These are phyloP conservation scores for Chamaecyparis obtusa DNA, from an alignment of 75 land plant species.

Conservation along the genomic window DNA sequence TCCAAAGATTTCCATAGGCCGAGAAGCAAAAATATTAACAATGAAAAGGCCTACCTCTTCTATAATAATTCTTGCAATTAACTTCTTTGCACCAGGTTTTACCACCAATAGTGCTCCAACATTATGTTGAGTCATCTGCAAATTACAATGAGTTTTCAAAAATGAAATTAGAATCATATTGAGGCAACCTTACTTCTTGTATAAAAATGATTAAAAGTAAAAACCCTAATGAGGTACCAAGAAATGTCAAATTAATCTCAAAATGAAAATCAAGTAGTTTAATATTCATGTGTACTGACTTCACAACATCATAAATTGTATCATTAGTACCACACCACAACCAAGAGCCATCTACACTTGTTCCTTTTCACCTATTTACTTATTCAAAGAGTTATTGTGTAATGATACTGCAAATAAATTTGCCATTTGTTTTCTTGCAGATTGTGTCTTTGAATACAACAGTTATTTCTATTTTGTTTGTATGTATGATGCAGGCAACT, in stretches of 20 bases:
- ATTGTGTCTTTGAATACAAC: no score
- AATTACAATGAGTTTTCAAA: neutral
- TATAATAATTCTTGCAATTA: conserved; percentile 91
- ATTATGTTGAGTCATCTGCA: conserved; percentile 94
- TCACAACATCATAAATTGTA: conserved; percentile 92
- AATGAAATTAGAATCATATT: neutral
- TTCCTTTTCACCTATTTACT: no score
- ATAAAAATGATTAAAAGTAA: neutral
- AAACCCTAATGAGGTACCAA: neutral
- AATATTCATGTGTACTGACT: conserved; percentile 54
- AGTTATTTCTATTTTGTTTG: no score
- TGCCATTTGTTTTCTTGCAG: no score
- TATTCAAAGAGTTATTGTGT: no score
- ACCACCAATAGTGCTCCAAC: conserved; percentile 98
- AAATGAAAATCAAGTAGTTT: neutral
- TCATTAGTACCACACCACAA: conserved; percentile 92
- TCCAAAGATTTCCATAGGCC: no score
- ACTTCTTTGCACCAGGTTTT: conserved; percentile 64
- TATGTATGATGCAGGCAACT: no score
- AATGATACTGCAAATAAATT: no score
- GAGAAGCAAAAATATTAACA: no score
- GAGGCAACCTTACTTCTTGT: neutral
- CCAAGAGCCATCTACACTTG: conserved; percentile 95
- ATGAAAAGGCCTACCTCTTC: no score
- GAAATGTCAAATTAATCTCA: neutral